Conservation (phyloP, 345 rosid species). For the Lumnitzera littorea region DNA sequence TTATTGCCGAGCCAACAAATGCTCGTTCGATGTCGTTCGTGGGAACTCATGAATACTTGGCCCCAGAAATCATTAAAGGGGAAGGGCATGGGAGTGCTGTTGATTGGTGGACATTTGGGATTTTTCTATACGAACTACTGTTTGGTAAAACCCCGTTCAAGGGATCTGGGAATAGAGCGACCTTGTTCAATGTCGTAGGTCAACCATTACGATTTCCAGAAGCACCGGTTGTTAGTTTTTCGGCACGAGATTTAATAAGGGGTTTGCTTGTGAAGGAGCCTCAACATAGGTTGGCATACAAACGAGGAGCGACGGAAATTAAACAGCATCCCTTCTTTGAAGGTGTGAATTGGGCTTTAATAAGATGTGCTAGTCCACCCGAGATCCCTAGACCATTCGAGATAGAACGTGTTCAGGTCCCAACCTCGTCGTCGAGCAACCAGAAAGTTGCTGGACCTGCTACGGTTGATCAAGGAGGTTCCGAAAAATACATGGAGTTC, state of each 20-base stretch:
- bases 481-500: slow-evolving; percentile 53
- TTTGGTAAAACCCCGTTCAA: slow-evolving; percentile 85
- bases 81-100: slow-evolving; percentile 90
- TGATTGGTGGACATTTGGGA: slow-evolving; percentile 93
- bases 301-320: slow-evolving; percentile 79
- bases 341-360: slow-evolving; percentile 83
- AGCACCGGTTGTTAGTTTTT: slow-evolving; percentile 65
- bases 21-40: slow-evolving; percentile 92
- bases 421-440: slow-evolving; percentile 34
- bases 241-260: slow-evolving; percentile 68
- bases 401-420: slow-evolving; percentile 32
- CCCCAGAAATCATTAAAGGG: slow-evolving; percentile 82
- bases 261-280: slow-evolving; percentile 80
- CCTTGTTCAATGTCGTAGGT: slow-evolving; percentile 75
- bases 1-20: slow-evolving; percentile 84
- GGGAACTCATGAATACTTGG: slow-evolving; percentile 85
- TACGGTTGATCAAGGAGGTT: slow-evolving; percentile 14
- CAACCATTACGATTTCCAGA: slow-evolving; percentile 74
- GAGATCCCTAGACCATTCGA: slow-evolving; percentile 70
- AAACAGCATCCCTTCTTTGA: slow-evolving; percentile 81
- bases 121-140: slow-evolving; percentile 65
- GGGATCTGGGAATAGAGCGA: slow-evolving; percentile 75
- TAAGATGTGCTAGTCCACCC: slow-evolving; percentile 75
- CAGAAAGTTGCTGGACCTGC: slow-evolving; percentile 30
- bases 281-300: slow-evolving; percentile 63